Conservation (phyloP, 2,329 filamentous ascomycete genomes). For the Bipolaris sorokiniana region DNA sequence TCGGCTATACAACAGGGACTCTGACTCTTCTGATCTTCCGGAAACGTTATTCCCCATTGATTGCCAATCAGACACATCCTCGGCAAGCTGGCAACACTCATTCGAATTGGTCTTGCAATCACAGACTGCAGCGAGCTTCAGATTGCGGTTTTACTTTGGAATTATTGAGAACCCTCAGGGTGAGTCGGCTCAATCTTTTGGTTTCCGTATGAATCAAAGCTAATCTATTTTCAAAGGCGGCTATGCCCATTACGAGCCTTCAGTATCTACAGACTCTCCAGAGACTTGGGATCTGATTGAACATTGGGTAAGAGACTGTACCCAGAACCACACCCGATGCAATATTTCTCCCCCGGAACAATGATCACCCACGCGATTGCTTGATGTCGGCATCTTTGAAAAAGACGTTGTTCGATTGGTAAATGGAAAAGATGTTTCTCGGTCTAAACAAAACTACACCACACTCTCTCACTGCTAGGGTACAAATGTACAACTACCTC, state of each 20-base stretch:
- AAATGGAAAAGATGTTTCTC: background rate
- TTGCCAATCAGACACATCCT: conserved; percentile 1
- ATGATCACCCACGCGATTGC: background rate
- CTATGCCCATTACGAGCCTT: background rate
- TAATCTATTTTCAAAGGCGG: background rate
- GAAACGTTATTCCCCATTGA: background rate
- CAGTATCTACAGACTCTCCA: conserved; percentile 1
- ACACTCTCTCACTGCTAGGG: conserved; percentile 7
- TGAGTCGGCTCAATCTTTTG: background rate
- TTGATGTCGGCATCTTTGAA: background rate
- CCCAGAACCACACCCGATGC: background rate
- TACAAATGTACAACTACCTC: background rate
- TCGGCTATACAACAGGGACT: background rate
- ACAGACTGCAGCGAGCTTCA: background rate
- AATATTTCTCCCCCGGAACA: background rate
- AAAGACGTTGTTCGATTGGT: background rate
- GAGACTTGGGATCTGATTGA: background rate
- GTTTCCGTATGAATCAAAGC: background rate
- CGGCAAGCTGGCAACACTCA: conserved; percentile 1
- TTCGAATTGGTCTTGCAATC: background rate
- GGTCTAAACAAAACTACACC: background rate
- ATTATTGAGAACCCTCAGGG: background rate
- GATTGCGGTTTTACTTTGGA: background rate
- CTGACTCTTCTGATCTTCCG: background rate
- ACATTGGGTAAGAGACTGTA: background rate